phyloP scores from a whole-genome alignment of 2,329 filamentous ascomycete genomes.

The Diaporthe sp. region DNA sequence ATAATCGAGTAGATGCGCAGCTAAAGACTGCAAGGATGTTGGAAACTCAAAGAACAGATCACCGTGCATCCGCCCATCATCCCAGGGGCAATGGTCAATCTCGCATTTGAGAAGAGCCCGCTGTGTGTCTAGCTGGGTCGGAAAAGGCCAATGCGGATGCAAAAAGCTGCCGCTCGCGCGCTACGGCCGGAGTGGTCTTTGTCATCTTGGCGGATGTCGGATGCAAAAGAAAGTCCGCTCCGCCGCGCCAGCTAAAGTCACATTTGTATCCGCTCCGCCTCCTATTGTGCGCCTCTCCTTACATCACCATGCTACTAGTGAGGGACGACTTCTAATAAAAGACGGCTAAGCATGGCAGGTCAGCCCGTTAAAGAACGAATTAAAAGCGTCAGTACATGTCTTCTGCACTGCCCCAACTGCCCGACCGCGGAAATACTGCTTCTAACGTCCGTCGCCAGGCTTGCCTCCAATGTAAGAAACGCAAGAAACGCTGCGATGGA shows the following conservation, averaged over 20 bases:
- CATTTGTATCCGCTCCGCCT: slow-evolving; percentile 18
- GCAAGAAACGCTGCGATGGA: slow-evolving; percentile 21
- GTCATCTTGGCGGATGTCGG: slow-evolving; percentile 14
- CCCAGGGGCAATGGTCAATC: too few species aligned
- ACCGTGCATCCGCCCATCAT: background rate
- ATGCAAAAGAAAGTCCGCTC: slow-evolving; percentile 8
- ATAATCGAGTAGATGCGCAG: background rate
- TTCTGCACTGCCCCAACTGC: too few species aligned
- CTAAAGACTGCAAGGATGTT: too few species aligned
- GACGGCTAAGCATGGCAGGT: background rate
- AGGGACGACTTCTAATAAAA: background rate
- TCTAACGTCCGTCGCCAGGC: background rate
- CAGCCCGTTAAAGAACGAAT: background rate
- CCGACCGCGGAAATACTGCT: background rate
- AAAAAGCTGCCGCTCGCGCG: background rate
- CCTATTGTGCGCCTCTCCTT: background rate
- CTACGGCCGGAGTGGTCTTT: background rate
- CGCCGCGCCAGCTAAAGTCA: background rate
- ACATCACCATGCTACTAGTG: background rate
- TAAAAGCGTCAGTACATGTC: background rate
- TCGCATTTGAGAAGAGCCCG: too few species aligned
- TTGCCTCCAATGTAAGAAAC: background rate
- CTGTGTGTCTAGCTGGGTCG: background rate
- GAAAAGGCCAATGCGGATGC: background rate
- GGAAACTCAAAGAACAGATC: too few species aligned